Percentiles rank a stretch among this genome's conserved stretches.
Conservation (phyloP, 202 grass and related monocot genomes). For the Zoysia matrella region DNA sequence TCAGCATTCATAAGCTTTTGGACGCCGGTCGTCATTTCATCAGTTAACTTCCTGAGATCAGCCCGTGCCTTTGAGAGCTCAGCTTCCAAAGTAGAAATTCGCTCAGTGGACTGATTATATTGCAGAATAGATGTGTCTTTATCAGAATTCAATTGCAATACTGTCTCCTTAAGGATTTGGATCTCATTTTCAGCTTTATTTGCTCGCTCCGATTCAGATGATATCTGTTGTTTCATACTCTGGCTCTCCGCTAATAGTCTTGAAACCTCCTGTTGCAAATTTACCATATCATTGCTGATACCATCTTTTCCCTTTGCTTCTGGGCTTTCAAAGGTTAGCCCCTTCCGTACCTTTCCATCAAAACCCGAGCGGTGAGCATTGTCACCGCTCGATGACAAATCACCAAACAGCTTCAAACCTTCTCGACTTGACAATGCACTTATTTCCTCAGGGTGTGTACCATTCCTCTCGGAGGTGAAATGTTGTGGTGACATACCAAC, state of each 20-base stretch:
- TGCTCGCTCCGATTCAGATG: constrained; percentile 70
- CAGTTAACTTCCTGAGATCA: constrained; percentile 68
- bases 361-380: constrained; percentile 44
- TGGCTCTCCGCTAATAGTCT: constrained; percentile 69
- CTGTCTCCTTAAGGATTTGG: constrained; percentile 62
- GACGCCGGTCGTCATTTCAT: constrained; percentile 63
- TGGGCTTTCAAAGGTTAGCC: constrained; percentile 74
- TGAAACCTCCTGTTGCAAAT: constrained; percentile 76
- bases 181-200: constrained; percentile 76
- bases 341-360: constrained; percentile 73
- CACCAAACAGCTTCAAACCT: constrained; percentile 75
- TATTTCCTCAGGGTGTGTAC: constrained; percentile 59
- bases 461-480: constrained; percentile 59
- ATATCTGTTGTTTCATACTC: constrained; percentile 71
- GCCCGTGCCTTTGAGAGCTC: constrained; percentile 58
- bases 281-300: constrained; percentile 46
- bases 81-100: constrained; percentile 61
- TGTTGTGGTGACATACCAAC: constrained; percentile 50
- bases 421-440: constrained; percentile 52
- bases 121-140: constrained; percentile 65
- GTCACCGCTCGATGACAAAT: constrained; percentile 60
- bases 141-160: constrained; percentile 67
- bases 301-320: constrained; percentile 58
- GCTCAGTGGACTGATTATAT: constrained; percentile 65
- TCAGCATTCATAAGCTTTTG: constrained; percentile 72